phyloP scores from a whole-genome alignment of 1,284 basidiomycete species.

The Cutaneotrichosporon mucoides region DNA sequence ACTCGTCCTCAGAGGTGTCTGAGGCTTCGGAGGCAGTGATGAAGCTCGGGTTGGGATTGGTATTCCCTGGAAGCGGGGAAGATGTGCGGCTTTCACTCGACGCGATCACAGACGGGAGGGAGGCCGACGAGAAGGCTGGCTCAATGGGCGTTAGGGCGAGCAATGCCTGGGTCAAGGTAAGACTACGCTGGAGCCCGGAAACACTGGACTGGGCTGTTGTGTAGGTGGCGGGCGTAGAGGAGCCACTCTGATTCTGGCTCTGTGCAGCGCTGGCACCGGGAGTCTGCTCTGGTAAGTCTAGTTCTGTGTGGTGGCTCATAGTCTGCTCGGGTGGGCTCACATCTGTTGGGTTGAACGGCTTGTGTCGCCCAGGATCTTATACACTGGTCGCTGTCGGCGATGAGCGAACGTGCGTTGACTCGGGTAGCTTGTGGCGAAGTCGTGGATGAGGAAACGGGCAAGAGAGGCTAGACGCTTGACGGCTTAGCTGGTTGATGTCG shows the following conservation, averaged over 20 bases:
- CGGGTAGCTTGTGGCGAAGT: too few species aligned
- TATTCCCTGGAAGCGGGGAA: not conserved
- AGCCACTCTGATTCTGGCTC: not conserved
- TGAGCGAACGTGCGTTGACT: too few species aligned
- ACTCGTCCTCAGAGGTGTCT: not conserved
- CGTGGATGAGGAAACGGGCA: too few species aligned
- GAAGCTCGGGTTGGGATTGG: not conserved
- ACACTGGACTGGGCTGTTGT: not conserved
- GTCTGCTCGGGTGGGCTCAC: too few species aligned
- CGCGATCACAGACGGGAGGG: not conserved
- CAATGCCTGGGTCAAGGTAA: not conserved
- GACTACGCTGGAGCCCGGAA: not conserved
- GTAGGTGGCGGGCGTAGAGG: not conserved
- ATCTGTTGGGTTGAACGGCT: too few species aligned
- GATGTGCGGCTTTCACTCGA: not conserved
- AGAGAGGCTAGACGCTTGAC: too few species aligned
- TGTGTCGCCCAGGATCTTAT: too few species aligned
- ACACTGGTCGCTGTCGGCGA: too few species aligned
- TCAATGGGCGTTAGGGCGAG: not conserved
- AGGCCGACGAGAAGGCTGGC: not conserved
- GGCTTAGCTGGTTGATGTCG: too few species aligned
- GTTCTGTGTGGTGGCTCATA: too few species aligned
- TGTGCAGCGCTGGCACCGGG: not conserved
- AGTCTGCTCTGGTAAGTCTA: too few species aligned
- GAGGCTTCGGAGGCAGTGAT: not conserved